A percentile compares a stretch with the other conserved stretches of the same genome.
phyloP scores from a whole-genome alignment of 225 moss, liverwort and hornwort genomes.

The Straminergon stramineum region DNA sequence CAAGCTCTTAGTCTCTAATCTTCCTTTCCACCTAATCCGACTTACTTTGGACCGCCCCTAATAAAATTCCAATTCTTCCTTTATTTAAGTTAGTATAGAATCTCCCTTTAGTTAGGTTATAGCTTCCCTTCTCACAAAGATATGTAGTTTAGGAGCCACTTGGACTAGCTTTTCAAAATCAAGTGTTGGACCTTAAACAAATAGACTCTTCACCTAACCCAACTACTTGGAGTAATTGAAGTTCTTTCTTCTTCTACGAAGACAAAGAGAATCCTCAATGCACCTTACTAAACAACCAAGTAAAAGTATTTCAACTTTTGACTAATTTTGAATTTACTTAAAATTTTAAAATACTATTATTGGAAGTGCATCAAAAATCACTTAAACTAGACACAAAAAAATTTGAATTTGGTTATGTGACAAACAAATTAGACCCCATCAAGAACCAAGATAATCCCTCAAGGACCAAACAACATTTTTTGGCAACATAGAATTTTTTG shows the following conservation, averaged over 20 bases:
- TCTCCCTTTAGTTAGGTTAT: too few relatives aligned
- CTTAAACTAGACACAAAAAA: not conserved
- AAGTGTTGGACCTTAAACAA: too few relatives aligned
- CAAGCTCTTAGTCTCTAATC: not conserved
- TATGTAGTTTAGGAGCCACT: too few relatives aligned
- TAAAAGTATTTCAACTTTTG: not conserved
- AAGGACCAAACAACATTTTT: too few relatives aligned
- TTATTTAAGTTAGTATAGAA: too few relatives aligned
- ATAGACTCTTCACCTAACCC: too few relatives aligned
- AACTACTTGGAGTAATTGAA: not conserved
- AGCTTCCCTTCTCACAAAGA: too few relatives aligned
- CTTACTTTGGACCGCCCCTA: fast-evolving
- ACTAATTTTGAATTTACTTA: not conserved
- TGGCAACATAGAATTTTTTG: too few relatives aligned
- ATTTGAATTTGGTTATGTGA: not conserved
- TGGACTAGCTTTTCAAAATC: fast-evolving
- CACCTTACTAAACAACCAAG: not conserved
- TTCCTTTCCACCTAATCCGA: too few relatives aligned
- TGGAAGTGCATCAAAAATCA: not conserved
- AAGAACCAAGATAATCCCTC: not conserved
- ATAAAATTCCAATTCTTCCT: too few relatives aligned
- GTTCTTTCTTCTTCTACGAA: not conserved
- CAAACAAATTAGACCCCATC: not conserved
- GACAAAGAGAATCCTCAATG: not conserved
- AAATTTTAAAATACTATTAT: not conserved